Percentiles rank a stretch among this genome's conserved stretches.
Evolutionary conservation across 352 stramenopile species (phyloP).

Genomic region (Pythium pyrilobum): DNA sequence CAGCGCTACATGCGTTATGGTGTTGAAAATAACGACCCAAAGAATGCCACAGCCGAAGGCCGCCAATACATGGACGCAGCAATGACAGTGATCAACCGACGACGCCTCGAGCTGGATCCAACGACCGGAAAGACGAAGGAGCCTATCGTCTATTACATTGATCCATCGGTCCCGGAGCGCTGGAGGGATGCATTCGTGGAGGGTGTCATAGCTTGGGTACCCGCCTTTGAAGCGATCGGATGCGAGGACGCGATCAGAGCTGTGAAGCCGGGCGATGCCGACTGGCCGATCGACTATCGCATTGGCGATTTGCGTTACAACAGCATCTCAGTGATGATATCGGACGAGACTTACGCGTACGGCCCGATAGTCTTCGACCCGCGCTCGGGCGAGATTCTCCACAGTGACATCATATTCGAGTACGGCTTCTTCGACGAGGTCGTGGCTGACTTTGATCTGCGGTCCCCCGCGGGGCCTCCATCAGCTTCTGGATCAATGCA

Average conservation of each 20-base stretch:
- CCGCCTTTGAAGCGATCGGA: conserved; percentile 71
- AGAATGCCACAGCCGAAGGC: conserved; percentile 25
- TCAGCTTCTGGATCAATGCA: not conserved
- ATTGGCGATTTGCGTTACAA: conserved; percentile 84
- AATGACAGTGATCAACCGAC: conserved; percentile 68
- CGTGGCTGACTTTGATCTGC: conserved; percentile 45
- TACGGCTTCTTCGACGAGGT: conserved; percentile 81
- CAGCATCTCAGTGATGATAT: conserved; percentile 84
- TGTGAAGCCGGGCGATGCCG: conserved; percentile 51
- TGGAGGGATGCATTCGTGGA: conserved; percentile 57
- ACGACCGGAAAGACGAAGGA: conserved; percentile 31
- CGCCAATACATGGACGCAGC: conserved; percentile 47
- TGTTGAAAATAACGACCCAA: conserved; percentile 25
- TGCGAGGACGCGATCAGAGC: conserved; percentile 67
- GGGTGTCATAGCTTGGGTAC: conserved; percentile 71
- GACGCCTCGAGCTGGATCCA: conserved; percentile 45
- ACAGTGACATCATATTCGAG: conserved; percentile 84
- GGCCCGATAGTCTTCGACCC: conserved; percentile 68
- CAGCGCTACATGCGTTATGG: conserved; percentile 58
- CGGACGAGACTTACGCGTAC: conserved; percentile 64
- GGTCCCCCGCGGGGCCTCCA: conserved; percentile 32
- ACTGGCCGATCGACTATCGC: conserved; percentile 78
- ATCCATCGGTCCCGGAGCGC: conserved; percentile 65
- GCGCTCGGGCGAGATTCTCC: conserved; percentile 80
- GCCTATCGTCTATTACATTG: conserved; percentile 79